Conservation (phyloP, 164 flowering plant genomes). For the Aristolochia fimbriata region DNA sequence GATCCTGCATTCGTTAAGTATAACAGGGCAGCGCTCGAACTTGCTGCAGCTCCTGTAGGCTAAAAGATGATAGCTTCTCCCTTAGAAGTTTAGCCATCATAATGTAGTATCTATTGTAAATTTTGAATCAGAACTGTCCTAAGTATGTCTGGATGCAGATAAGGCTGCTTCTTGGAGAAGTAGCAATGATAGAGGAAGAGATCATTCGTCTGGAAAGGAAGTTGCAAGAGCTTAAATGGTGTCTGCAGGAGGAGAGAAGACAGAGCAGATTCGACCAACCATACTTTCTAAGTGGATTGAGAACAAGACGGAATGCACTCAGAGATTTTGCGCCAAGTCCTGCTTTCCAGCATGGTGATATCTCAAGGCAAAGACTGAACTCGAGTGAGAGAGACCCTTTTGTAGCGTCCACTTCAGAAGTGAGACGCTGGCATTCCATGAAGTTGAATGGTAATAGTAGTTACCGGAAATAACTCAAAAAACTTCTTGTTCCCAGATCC, state of each 20-base stretch:
- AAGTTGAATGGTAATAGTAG: conserved; percentile 22
- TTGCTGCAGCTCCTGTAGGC: too few species aligned
- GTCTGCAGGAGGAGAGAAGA: conserved; percentile 7
- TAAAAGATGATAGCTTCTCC: too few species aligned
- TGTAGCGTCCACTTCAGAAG: conserved; percentile 34
- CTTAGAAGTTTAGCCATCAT: too few species aligned
- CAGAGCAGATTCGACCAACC: conserved; percentile 1
- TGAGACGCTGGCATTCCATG: conserved; percentile 16
- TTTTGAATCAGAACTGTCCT: not conserved
- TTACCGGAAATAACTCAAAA: too few species aligned
- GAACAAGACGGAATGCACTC: conserved; percentile 2
- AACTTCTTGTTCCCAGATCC: too few species aligned
- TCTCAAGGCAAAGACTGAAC: conserved; percentile 5
- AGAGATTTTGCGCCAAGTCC: not conserved
- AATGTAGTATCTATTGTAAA: not conserved
- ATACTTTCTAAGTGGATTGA: conserved; percentile 3
- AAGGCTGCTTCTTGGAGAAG: conserved; percentile 8
- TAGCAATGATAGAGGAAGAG: conserved; percentile 11
- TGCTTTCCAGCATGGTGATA: not conserved
- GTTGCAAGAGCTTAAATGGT: conserved; percentile 5
- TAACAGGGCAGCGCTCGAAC: too few species aligned
- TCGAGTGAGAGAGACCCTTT: conserved; percentile 31
- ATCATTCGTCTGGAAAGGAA: conserved; percentile 11
- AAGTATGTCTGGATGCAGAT: conserved; percentile 4
- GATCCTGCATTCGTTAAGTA: too few species aligned